Evolutionary conservation across 768 basidiomycete species (phyloP).

Genomic region (Lactifluus volemus): DNA sequence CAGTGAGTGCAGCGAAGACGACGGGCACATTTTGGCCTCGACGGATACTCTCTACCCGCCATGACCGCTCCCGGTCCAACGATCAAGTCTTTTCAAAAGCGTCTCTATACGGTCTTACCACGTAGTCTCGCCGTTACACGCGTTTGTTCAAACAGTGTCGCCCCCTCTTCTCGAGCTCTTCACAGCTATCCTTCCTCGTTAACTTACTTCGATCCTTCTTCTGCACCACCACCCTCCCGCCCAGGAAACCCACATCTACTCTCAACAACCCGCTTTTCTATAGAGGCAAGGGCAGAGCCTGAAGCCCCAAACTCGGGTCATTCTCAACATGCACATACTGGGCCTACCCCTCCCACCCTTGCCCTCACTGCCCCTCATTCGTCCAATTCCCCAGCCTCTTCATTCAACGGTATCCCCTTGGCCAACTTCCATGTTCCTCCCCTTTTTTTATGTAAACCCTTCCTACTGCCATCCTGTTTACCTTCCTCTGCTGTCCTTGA

Average conservation of each 20-base stretch:
- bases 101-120: slow-evolving; percentile 38
- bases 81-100: slow-evolving; percentile 45
- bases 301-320: slow-evolving; percentile 28
- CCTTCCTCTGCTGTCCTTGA: slow-evolving; percentile 16
- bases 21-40: too few relatives aligned
- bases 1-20: too few relatives aligned
- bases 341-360: slow-evolving; percentile 30
- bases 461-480: slow-evolving; percentile 13
- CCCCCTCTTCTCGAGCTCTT: slow-evolving; percentile 34
- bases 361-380: slow-evolving; percentile 38
- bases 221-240: slow-evolving; percentile 30
- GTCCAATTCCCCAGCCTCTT: slow-evolving; percentile 24
- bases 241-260: slow-evolving; percentile 33
- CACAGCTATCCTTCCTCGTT: slow-evolving; percentile 31
- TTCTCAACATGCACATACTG: slow-evolving; percentile 27
- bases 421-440: slow-evolving; percentile 33
- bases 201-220: slow-evolving; percentile 35
- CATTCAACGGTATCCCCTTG: slow-evolving; percentile 27
- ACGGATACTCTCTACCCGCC: neutral
- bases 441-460: slow-evolving; percentile 27
- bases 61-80: slow-evolving; percentile 34
- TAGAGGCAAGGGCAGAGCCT: slow-evolving; percentile 39
- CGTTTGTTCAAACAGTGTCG: slow-evolving; percentile 35
- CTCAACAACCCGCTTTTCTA: slow-evolving; percentile 35
- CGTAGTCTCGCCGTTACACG: slow-evolving; percentile 30